phyloP scores from a whole-genome alignment of 23 red algal species.

The Cyanidium caldarium region DNA sequence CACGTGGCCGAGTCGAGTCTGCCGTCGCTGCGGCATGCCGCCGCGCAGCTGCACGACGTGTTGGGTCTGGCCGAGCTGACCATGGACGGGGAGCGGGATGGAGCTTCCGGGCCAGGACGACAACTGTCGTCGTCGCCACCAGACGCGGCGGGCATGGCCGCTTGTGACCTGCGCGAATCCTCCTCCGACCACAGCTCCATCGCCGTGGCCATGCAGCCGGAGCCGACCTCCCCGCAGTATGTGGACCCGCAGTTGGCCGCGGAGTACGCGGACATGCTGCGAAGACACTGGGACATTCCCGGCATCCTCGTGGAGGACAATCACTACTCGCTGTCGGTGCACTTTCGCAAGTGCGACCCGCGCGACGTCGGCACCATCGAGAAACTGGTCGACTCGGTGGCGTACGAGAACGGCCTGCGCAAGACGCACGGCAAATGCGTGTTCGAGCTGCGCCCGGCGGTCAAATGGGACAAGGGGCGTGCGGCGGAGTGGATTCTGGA shows the following conservation, averaged over 20 bases:
- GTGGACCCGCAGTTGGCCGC: background rate
- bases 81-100: background rate
- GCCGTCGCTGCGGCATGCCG: conserved; percentile 26
- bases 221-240: background rate
- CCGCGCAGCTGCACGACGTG: background rate
- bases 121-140: no score
- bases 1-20: conserved; percentile 23
- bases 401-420: conserved; percentile 16
- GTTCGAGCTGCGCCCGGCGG: conserved; percentile 53
- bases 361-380: background rate
- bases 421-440: conserved; percentile 56
- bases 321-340: conserved; percentile 39
- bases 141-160: no score
- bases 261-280: background rate
- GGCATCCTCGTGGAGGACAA: conserved; percentile 66
- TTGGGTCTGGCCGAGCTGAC: background rate
- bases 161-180: background rate
- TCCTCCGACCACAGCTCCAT: background rate
- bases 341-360: conserved; percentile 36
- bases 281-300: background rate
- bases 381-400: conserved; percentile 20
- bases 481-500: conserved; percentile 73
- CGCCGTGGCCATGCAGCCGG: background rate
- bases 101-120: no score
- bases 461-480: conserved; percentile 83